Evolutionary conservation across 495 filamentous ascomycete species (phyloP), one percentile per base, ranked within the genome.

Genomic region (Trichocladium antarcticum): DNA sequence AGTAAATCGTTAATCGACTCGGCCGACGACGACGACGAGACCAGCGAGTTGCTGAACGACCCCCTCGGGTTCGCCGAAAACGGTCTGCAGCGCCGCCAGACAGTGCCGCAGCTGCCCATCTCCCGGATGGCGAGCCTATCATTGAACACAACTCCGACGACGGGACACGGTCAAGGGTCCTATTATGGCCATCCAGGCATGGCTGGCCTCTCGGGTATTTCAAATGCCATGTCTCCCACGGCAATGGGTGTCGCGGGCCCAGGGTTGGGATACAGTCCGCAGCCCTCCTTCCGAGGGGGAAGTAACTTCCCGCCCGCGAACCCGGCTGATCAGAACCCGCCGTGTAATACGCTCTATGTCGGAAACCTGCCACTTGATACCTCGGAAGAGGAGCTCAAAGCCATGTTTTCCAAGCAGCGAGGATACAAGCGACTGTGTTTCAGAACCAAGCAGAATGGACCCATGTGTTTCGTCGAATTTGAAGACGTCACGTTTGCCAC

Each of bases 401-500:
- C 84, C 12, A 76, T 97, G 63, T 98, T 98, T 61, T 88, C 83
- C 37, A 92, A 90, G 64, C 86, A 93, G 56, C 85, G 89, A 29
- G 92, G 92, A 14, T 98, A 97, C 66, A 98, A 94, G 70, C 76
- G 92, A 32, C 81, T 98, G 5, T 96, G 89, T 59, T 95, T 95
- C 70, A 79, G 93, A n/a, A 95, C 90, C 43, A 98, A 98, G 68
- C 85, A 89, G 54, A 95, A 97, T 58, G 93, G 93, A 0, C 92
- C 93, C 11, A 97, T 97, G 93, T 97, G 92, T 59, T 97, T 97
- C 58, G 92, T 98, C 35, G 93, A 98, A 64, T 98, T 97, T 61
- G 92, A 97, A 57, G 89, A 98, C 61, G 79, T 95, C 36, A 83
- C 84, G 19, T 92, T 88, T 60, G 92, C 92, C 7, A 96, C 92